These are phyloP conservation scores for Euclidium syriacum DNA, from an alignment of 345 rosid genomes.

Conservation along the genomic window DNA sequence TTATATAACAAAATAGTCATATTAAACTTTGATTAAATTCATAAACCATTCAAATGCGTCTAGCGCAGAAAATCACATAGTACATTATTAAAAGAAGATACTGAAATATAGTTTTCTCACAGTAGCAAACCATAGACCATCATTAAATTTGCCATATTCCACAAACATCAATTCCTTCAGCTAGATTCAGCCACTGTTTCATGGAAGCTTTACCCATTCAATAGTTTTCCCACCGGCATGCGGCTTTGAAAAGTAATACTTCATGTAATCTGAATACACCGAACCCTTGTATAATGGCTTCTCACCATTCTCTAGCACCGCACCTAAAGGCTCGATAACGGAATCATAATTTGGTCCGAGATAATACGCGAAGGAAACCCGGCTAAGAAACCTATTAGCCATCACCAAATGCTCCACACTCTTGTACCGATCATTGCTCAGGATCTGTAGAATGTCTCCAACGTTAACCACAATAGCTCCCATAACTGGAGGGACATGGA, in stretches of 20 bases:
- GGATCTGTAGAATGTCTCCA: slow-evolving; percentile 19
- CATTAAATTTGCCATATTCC: no score
- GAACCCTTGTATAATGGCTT: not conserved
- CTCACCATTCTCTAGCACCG: slow-evolving; percentile 13
- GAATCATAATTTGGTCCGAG: not conserved
- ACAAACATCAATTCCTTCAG: no score
- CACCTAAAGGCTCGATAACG: not conserved
- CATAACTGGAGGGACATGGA: slow-evolving; percentile 14
- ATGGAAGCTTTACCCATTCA: slow-evolving; percentile 1
- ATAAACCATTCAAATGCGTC: no score
- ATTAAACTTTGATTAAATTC: no score
- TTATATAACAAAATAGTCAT: no score
- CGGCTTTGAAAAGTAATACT: slow-evolving; percentile 5
- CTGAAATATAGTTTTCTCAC: no score
- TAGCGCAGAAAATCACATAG: no score
- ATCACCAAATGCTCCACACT: slow-evolving; percentile 20
- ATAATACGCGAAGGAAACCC: slow-evolving; percentile 9
- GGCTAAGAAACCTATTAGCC: not conserved
- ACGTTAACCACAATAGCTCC: slow-evolving; percentile 24
- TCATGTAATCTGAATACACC: slow-evolving; percentile 5
- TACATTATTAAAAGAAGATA: no score
- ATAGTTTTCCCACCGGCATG: slow-evolving; percentile 9
- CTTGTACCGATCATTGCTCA: slow-evolving; percentile 23
- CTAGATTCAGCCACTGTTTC: no score
- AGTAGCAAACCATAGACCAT: no score